A percentile compares a stretch with the other conserved stretches of the same genome.
Evolutionary conservation across 306 rosid species (phyloP).

Genomic region (Sindora glabra): DNA sequence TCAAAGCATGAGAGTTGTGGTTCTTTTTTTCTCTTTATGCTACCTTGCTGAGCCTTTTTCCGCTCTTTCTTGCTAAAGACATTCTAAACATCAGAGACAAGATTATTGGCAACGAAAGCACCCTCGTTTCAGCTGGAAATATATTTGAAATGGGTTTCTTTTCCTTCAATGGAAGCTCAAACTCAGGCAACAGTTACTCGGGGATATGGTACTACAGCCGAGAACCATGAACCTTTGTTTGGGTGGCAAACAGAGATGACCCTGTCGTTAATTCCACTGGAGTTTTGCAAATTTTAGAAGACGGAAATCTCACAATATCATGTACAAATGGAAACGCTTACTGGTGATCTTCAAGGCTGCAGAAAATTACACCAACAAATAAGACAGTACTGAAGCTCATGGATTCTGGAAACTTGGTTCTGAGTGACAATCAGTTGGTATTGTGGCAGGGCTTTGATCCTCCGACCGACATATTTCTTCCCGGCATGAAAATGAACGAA

Average conservation of each 20-base stretch:
- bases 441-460: conserved; percentile 42
- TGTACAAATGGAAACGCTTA: neutral
- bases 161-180: neutral
- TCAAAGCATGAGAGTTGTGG: neutral
- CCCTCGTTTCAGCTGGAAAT: conserved; percentile 19
- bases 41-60: neutral
- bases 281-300: neutral
- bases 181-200: conserved; percentile 24
- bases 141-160: conserved; percentile 36
- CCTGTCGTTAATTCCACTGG: conserved; percentile 2
- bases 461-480: conserved; percentile 48
- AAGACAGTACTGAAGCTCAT: conserved; percentile 13
- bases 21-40: neutral
- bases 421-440: neutral
- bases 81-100: neutral
- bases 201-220: conserved; percentile 26
- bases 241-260: conserved; percentile 34
- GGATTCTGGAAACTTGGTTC: conserved; percentile 39
- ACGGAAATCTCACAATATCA: conserved; percentile 24
- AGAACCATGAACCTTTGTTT: conserved; percentile 14
- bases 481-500: conserved; percentile 29
- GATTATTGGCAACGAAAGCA: neutral
- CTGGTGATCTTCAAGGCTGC: conserved; percentile 4
- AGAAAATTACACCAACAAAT: neutral
- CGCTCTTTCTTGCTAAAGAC: neutral